Percentiles rank a stretch among this genome's conserved stretches.
Conservation (phyloP, 108 stramenopile species). For the Cyclostephanos tholiformis region DNA sequence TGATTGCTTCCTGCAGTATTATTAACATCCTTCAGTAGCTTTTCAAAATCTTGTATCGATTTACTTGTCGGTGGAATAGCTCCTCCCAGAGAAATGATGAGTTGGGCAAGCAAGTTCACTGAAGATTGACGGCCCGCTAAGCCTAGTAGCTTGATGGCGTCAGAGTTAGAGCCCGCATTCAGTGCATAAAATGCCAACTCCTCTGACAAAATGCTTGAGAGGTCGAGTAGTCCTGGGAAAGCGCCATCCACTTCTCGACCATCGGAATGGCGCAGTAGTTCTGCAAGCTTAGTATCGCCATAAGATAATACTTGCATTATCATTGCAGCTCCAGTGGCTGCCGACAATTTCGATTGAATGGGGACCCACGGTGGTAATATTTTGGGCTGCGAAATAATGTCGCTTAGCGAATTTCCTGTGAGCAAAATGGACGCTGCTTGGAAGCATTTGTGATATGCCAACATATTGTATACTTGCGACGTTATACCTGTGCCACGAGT, state of each 20-base stretch:
- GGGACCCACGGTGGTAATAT: conserved; percentile 76
- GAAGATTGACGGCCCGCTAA: conserved; percentile 58
- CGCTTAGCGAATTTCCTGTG: conserved; percentile 59
- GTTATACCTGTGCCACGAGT: conserved; percentile 72
- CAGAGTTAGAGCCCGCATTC: conserved; percentile 34
- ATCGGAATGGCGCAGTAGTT: conserved; percentile 64
- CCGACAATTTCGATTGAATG: conserved; percentile 58
- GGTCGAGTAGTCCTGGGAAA: conserved; percentile 62
- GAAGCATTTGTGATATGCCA: conserved; percentile 55
- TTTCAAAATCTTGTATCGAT: neutral
- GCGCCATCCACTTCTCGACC: conserved; percentile 49
- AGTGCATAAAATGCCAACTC: conserved; percentile 57
- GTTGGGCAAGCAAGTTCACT: conserved; percentile 61
- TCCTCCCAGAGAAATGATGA: conserved; percentile 55
- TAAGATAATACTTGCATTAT: conserved; percentile 60
- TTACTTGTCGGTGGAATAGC: conserved; percentile 37
- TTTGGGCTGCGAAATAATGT: conserved; percentile 52
- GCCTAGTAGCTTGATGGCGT: conserved; percentile 71
- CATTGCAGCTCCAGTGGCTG: conserved; percentile 56
- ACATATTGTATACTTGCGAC: conserved; percentile 62
- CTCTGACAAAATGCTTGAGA: conserved; percentile 49
- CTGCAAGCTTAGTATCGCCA: conserved; percentile 73
- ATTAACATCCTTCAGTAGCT: conserved; percentile 6
- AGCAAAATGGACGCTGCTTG: conserved; percentile 75
- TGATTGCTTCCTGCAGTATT: neutral